A percentile compares a stretch with the other conserved stretches of the same genome.
Evolutionary conservation across 768 basidiomycete genomes (phyloP).

Genomic region (Psilocybe tampanensis): DNA sequence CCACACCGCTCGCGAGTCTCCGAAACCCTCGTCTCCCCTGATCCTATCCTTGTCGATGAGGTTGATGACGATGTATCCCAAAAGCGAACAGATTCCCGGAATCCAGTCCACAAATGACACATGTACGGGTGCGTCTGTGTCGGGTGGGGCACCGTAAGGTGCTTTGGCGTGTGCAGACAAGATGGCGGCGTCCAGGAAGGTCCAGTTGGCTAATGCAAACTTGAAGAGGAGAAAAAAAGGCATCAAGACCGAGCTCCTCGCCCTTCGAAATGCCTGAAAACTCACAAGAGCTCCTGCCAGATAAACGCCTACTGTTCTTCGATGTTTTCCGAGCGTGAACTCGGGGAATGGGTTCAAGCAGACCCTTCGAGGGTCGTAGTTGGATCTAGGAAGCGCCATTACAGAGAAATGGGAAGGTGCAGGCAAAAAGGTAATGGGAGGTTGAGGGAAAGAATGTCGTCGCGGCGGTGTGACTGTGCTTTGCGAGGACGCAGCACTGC

Average conservation of each 20-base stretch:
- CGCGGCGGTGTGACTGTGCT: constrained; percentile 20
- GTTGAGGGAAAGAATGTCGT: constrained; percentile 8
- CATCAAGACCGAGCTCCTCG: too few species aligned
- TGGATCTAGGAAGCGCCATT: constrained; percentile 69
- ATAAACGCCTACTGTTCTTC: constrained; percentile 85
- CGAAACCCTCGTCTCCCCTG: constrained; percentile 75
- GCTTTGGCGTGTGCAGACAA: constrained; percentile 85
- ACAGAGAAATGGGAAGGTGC: not conserved
- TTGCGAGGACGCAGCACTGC: too few species aligned
- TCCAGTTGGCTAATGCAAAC: constrained; percentile 96
- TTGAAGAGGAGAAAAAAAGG: too few species aligned
- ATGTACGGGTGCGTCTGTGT: constrained; percentile 64
- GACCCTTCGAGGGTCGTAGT: constrained; percentile 87
- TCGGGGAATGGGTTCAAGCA: constrained; percentile 88
- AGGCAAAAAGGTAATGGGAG: not conserved
- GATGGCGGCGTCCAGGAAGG: constrained; percentile 91
- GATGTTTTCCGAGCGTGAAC: constrained; percentile 72
- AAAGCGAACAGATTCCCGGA: constrained; percentile 90
- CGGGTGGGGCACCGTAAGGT: constrained; percentile 65
- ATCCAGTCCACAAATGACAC: constrained; percentile 96
- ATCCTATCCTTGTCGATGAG: constrained; percentile 94
- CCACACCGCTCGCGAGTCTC: constrained; percentile 87
- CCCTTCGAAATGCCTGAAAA: too few species aligned
- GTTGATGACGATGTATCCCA: constrained; percentile 92
- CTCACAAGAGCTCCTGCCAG: constrained; percentile 89